These are phyloP conservation scores for Calocybe indica DNA, from an alignment of 768 basidiomycete species.

Conservation along the genomic window DNA sequence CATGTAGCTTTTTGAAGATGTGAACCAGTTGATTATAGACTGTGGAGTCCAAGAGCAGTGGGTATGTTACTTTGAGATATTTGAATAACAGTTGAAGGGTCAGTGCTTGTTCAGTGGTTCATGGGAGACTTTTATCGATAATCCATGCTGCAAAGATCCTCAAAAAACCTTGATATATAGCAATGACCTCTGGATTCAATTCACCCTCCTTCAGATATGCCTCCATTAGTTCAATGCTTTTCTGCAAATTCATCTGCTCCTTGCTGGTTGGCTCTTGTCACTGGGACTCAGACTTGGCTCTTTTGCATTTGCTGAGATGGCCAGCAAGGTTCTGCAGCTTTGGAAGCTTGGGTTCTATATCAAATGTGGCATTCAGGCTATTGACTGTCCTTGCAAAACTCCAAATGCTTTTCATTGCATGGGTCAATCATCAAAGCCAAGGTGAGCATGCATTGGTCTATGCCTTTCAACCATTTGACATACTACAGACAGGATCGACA, in stretches of 20 bases:
- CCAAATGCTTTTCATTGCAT: no score
- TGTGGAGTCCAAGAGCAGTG: constrained; percentile 15
- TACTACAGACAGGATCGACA: constrained; percentile 11
- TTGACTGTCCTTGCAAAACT: no score
- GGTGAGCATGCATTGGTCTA: no score
- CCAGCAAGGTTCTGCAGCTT: constrained; percentile 19
- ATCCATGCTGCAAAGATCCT: constrained; percentile 26
- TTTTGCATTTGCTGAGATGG: constrained; percentile 14
- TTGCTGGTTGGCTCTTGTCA: neutral
- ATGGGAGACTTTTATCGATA: constrained; percentile 23
- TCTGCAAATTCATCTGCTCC: constrained; percentile 9
- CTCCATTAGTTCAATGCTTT: constrained; percentile 19
- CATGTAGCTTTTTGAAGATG: constrained; percentile 16
- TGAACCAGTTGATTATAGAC: constrained; percentile 15
- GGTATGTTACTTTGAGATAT: constrained; percentile 15
- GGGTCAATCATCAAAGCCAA: no score
- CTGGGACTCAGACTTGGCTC: constrained; percentile 2
- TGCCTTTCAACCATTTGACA: neutral
- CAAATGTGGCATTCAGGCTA: constrained; percentile 4
- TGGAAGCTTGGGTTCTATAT: constrained; percentile 14
- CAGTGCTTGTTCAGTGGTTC: constrained; percentile 20
- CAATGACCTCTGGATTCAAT: constrained; percentile 20
- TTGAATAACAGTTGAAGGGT: constrained; percentile 13
- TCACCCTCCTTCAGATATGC: constrained; percentile 24
- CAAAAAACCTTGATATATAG: constrained; percentile 19